Evolutionary conservation across 1,284 basidiomycete species (phyloP).

Genomic region (Leccinum fuscescens): DNA sequence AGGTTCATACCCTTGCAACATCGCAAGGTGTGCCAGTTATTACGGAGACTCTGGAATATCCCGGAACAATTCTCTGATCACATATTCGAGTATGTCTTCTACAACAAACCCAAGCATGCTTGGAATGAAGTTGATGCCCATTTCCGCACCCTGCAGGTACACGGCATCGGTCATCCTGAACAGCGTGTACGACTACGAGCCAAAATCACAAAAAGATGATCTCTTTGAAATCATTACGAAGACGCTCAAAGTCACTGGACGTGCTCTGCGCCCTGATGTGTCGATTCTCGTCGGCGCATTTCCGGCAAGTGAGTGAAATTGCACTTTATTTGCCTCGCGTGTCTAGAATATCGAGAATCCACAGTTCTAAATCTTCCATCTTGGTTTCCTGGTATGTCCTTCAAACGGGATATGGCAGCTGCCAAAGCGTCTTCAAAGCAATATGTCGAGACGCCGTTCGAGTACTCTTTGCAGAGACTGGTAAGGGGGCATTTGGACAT

Average conservation of each 20-base stretch:
- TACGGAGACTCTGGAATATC: slow-evolving; percentile 31
- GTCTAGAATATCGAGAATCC: not conserved
- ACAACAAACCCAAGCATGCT: not conserved
- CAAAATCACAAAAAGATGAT: slow-evolving; percentile 13
- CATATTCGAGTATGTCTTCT: slow-evolving; percentile 21
- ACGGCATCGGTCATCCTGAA: slow-evolving; percentile 28
- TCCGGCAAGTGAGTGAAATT: slow-evolving; percentile 18
- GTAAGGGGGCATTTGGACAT: slow-evolving; percentile 5
- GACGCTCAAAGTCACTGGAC: slow-evolving; percentile 6
- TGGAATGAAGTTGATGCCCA: not conserved
- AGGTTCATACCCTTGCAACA: slow-evolving; percentile 33
- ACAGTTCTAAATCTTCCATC: slow-evolving; percentile 25
- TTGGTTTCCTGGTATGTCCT: slow-evolving; percentile 24
- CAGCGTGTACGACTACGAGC: slow-evolving; percentile 28
- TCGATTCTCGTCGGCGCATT: slow-evolving; percentile 23
- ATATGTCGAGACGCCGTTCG: slow-evolving; percentile 24
- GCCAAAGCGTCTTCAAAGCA: slow-evolving; percentile 10
- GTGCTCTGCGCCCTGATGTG: slow-evolving; percentile 23
- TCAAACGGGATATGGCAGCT: slow-evolving; percentile 13
- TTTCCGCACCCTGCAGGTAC: slow-evolving; percentile 14
- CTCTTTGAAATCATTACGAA: slow-evolving; percentile 12
- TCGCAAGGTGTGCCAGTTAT: slow-evolving; percentile 32
- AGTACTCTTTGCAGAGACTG: slow-evolving; percentile 15
- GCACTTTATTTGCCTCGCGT: too few relatives aligned
- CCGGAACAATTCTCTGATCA: slow-evolving; percentile 32